Evolutionary conservation across 345 rosid genomes (phyloP).

Genomic region (Nasturtium officinale): DNA sequence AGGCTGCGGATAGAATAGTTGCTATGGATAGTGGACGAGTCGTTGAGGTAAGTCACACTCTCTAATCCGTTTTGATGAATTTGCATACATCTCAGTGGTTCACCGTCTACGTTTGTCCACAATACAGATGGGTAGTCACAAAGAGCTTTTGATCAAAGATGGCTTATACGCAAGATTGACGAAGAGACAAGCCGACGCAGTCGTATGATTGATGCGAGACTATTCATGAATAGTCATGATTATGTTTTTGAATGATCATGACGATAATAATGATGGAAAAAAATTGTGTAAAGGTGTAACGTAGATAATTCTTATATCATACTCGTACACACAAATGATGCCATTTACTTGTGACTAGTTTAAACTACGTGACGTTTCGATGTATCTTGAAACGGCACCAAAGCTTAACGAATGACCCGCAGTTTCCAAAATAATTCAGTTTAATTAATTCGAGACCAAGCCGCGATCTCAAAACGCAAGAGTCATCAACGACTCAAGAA

Average conservation of each 20-base stretch:
- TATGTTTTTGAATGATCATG: conserved; percentile 40
- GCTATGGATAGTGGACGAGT: conserved; percentile 84
- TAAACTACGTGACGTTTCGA: conserved; percentile 25
- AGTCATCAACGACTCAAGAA: conserved; percentile 8
- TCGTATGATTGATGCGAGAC: conserved; percentile 51
- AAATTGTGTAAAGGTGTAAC: conserved; percentile 29
- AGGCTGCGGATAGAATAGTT: conserved; percentile 89
- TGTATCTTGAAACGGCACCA: background rate
- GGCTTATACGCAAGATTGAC: conserved; percentile 83
- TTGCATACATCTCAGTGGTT: background rate
- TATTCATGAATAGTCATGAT: conserved; percentile 34
- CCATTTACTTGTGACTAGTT: background rate
- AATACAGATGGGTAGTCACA: conserved; percentile 78
- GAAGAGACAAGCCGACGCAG: conserved; percentile 86
- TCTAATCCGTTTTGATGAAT: conserved; percentile 16
- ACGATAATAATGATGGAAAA: conserved; percentile 20
- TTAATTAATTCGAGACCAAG: conserved; percentile 7
- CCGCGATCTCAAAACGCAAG: conserved; percentile 9
- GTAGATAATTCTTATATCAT: background rate
- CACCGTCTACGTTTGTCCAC: conserved; percentile 4
- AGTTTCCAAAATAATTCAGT: conserved; percentile 17
- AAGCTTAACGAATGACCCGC: background rate
- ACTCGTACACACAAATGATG: background rate
- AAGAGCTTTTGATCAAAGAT: conserved; percentile 69
- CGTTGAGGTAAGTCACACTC: conserved; percentile 60